These are phyloP conservation scores for Datura wrightii DNA, from an alignment of 257 asterid genomes.

Conservation along the genomic window DNA sequence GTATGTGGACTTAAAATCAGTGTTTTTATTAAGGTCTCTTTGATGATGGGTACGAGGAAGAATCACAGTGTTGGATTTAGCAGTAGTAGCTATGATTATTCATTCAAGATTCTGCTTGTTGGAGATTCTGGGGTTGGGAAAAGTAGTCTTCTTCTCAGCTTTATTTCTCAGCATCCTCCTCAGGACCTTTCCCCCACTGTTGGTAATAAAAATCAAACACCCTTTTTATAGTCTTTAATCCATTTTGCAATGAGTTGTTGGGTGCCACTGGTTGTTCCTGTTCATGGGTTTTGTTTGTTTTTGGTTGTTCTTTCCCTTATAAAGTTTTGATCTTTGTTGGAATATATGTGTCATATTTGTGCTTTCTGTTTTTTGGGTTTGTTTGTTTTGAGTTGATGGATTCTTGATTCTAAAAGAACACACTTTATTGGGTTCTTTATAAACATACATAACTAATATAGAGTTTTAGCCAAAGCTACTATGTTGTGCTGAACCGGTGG, in stretches of 20 bases:
- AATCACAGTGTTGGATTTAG: constrained; percentile 12
- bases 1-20: not conserved
- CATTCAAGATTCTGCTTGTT: constrained; percentile 78
- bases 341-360: not conserved
- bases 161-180: constrained; percentile 63
- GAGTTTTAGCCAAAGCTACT: not conserved
- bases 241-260: not conserved
- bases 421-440: too few relatives aligned
- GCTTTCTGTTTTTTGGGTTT: not conserved
- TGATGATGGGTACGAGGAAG: constrained; percentile 54
- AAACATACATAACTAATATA: too few relatives aligned
- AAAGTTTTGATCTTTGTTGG: not conserved
- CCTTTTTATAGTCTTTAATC: not conserved
- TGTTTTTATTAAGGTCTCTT: constrained; percentile 21
- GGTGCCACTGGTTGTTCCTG: not conserved
- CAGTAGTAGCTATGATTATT: constrained; percentile 60
- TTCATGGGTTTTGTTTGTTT: not conserved
- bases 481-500: not conserved
- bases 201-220: constrained; percentile 48
- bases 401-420: too few relatives aligned
- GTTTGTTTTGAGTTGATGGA: constrained; percentile 1
- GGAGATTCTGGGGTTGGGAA: constrained; percentile 94
- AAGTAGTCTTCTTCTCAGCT: constrained; percentile 79
- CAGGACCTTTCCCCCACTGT: constrained; percentile 75
- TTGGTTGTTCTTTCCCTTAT: not conserved